A percentile compares a stretch with the other conserved stretches of the same genome.
Conservation (phyloP, 2,329 filamentous ascomycete genomes). For the Ophiosphaerella herpotricha region DNA sequence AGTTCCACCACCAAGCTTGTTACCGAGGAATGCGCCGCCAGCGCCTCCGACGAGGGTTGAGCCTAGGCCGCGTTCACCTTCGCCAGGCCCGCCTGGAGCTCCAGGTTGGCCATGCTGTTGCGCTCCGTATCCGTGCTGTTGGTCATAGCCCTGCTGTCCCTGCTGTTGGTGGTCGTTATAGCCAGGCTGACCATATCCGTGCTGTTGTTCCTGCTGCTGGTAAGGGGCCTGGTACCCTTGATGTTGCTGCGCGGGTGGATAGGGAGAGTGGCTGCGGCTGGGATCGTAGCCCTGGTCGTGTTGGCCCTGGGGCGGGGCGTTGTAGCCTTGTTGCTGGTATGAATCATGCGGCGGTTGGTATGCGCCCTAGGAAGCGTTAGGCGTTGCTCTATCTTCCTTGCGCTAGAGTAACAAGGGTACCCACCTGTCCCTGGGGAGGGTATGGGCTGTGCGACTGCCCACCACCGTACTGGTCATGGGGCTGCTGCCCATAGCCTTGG, state of each 20-base stretch:
- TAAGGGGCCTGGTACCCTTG: conserved; percentile 23
- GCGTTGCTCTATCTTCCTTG: conserved; percentile 1
- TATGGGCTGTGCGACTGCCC: conserved; percentile 34
- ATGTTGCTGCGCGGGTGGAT: conserved; percentile 36
- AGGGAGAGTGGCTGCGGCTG: conserved; percentile 44
- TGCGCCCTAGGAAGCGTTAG: conserved; percentile 28
- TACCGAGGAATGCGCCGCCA: conserved; percentile 59
- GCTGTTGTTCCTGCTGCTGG: conserved; percentile 25
- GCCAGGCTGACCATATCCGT: conserved; percentile 15
- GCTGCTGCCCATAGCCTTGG: conserved; percentile 31
- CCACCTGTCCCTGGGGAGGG: conserved; percentile 29
- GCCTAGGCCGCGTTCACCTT: conserved; percentile 62
- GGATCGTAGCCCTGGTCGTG: conserved; percentile 42
- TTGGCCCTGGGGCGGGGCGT: conserved; percentile 33
- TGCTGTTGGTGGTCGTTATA: conserved; percentile 19
- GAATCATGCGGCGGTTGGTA: conserved; percentile 37
- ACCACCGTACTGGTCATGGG: conserved; percentile 30
- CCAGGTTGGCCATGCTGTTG: conserved; percentile 48
- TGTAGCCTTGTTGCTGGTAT: conserved; percentile 35
- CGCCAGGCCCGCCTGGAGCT: conserved; percentile 38
- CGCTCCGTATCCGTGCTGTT: conserved; percentile 30
- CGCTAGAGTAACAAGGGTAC: conserved; percentile 15
- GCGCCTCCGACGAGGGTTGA: conserved; percentile 59
- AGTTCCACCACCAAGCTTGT: conserved; percentile 59
- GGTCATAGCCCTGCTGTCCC: conserved; percentile 18